These are phyloP conservation scores for Colletotrichum trifolii DNA, from an alignment of 2,329 filamentous ascomycete species.

Conservation along the genomic window DNA sequence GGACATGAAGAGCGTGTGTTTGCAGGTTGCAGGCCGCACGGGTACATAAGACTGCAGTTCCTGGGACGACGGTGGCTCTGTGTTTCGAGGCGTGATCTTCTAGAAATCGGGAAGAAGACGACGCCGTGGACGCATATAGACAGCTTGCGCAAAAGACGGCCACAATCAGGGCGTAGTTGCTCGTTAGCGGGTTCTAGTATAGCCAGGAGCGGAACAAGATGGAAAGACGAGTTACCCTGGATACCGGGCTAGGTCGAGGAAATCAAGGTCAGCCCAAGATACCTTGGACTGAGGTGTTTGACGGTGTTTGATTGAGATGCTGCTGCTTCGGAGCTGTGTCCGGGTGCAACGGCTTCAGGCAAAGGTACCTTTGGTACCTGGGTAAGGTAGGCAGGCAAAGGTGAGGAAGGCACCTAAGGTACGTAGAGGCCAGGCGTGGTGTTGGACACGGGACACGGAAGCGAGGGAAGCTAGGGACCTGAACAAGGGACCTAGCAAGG, in stretches of 20 bases:
- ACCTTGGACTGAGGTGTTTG: not conserved
- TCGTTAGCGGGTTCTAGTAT: not conserved
- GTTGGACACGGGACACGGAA: not conserved
- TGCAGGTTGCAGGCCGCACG: slow-evolving; percentile 28
- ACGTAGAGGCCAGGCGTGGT: not conserved
- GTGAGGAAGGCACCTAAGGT: not conserved
- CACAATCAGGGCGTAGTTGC: not conserved
- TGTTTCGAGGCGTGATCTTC: slow-evolving; percentile 35
- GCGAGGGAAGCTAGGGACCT: no score
- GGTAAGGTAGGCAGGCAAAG: no score
- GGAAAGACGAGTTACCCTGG: no score
- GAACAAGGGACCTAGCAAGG: no score
- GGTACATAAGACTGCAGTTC: slow-evolving; percentile 29
- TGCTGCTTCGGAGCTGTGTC: slow-evolving; percentile 19
- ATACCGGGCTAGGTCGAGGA: no score
- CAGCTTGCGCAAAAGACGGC: no score
- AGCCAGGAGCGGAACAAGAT: no score
- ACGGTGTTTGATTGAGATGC: slow-evolving; percentile 14
- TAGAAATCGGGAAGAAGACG: slow-evolving; percentile 29
- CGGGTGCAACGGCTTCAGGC: slow-evolving; percentile 9
- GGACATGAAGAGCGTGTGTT: slow-evolving; percentile 11
- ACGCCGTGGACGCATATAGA: slow-evolving; percentile 5
- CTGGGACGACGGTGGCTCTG: slow-evolving; percentile 32
- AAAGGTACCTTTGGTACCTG: not conserved
- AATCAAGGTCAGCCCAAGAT: not conserved